Evolutionary conservation across 108 stramenopile species (phyloP), one percentile per base, ranked within the genome.

Genomic region (Schizochytrium sp.): DNA sequence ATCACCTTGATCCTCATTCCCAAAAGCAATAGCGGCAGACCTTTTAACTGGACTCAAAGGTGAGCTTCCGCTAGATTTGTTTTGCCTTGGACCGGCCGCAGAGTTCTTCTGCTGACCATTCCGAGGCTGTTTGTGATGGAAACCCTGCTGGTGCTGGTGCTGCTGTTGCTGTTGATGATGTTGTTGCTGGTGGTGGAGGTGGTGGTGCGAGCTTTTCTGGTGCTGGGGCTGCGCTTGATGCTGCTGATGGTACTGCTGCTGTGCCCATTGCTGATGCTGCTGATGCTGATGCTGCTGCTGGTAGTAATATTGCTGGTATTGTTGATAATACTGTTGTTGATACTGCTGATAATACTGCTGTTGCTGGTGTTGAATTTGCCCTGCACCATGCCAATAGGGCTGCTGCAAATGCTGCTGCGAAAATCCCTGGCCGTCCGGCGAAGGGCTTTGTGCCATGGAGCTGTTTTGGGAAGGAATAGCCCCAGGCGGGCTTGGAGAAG

Each of bases 81-180:
- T 28, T 28, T 28, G 28, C 28, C 28, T 28, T 28, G 28, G 28
- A 28, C 28, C 28, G 28, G 28, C 28, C 28, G 28, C 28, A 28
- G 28, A 28, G 28, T 28, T 28, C 28, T 28, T 28, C 28, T 28
- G 28, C 28, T 28, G 28, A 28, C 28, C 28, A 28, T 28, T 28
- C 28, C 28, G 28, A 28, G 28, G 28, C 28, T 28, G 28, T 28
- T 28, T 28, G 28, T 28, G 28, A 28, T 0, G 58, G 15, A 17
- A 15, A 17, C 19, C 17, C 58, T 15, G 15, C 58, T 15, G 0
- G 17, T 59, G 58, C 58, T 17, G 17, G 19, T 59, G 58, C 58
- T 59, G 58, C 58, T 59, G 58, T 59, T 59, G 58, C 58, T 59
- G 58, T 59, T 59, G 58, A 59, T 59, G 58, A 59, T 59, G 58